Base-by-base conservation (phyloP, 225 moss, liverwort and hornwort species). In the Marchantia polymorpha region DNA sequence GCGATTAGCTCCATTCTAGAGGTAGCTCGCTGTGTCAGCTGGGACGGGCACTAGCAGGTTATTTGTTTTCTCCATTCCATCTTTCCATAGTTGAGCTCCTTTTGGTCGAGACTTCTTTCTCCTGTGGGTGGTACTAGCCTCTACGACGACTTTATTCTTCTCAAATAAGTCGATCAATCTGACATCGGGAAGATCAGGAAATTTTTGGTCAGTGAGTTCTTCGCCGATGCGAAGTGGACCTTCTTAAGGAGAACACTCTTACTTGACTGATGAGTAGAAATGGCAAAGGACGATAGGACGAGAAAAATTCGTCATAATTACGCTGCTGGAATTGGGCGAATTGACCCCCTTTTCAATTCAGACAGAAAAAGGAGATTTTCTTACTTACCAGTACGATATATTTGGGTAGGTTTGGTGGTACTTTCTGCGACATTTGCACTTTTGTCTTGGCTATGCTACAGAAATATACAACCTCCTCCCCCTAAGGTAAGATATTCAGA, bases 341-440 rank as follows among this genome's bases (percentile, higher is more conserved):
- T 29, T 69, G 29, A 52, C n/a, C 5, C 67, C 9, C 50, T 53
- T 23, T 54, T 52, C 46, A 55, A 53, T 69, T 46, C 78, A 53
- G 51, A 31, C 14, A 79, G 55, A 54, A 70, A 53, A 54, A 69
- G 78, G 78, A 79, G 78, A 52, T 52, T 52, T 79, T 53, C 78
- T 79, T 69, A 79, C 78, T 68, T 79, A 54, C 54, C 68, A 68
- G 78, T 69, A 70, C 68, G 69, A 68, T 79, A 69, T 66, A 55
- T 69, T 79, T 79, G 78, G 80, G 73, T 85, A 88, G 87, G 87
- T 83, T 65, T 88, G 79, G 29, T 85, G 46, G 25, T 85, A 47
- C 78, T 88, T 60, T 85, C 87, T n/a, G 69, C 75, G 26, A 31
- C 77, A 23, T 78, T 80, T 58, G 87, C 85, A 27, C 55, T 85